phyloP scores from a whole-genome alignment of 1,284 basidiomycete genomes.

The Trichosporon faecale region DNA sequence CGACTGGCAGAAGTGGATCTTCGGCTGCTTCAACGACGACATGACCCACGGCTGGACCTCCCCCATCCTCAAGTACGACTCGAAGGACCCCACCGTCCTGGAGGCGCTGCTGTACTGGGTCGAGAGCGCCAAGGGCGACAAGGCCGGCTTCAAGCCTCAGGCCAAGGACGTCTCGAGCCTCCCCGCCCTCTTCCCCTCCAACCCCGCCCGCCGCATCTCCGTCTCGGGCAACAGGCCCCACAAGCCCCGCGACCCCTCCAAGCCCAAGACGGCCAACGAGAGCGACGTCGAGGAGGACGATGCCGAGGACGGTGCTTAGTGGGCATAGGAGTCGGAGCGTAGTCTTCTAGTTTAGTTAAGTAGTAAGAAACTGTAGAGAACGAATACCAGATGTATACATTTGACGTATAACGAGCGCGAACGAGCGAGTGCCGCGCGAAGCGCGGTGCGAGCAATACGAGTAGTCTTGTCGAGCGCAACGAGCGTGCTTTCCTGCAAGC shows the following conservation, averaged over 20 bases:
- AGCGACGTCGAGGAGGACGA: conserved; percentile 51
- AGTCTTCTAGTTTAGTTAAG: not conserved
- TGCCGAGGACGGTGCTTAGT: conserved; percentile 30
- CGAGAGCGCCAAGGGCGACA: conserved; percentile 30
- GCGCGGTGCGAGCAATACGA: not conserved
- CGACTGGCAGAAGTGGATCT: conserved; percentile 53
- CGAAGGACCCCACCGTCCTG: conserved; percentile 41
- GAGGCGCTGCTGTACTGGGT: conserved; percentile 51
- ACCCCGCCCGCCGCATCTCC: conserved; percentile 46
- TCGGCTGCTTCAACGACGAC: conserved; percentile 50
- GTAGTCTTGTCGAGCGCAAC: no score
- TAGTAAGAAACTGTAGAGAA: not conserved
- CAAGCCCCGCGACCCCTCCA: conserved; percentile 24
- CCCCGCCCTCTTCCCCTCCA: conserved; percentile 46
- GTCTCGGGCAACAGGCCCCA: conserved; percentile 24
- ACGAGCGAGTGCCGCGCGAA: not conserved
- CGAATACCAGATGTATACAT: not conserved
- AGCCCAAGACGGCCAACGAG: conserved; percentile 46
- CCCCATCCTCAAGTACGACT: conserved; percentile 37
- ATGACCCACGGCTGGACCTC: conserved; percentile 44
- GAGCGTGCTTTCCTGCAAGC: no score
- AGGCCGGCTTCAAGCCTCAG: conserved; percentile 12
- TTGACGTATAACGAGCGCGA: not conserved
- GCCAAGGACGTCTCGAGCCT: conserved; percentile 39
- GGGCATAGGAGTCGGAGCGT: no score